Base-by-base conservation (phyloP, 208 protist species). In the Trypanosomatidae sp. region DNA sequence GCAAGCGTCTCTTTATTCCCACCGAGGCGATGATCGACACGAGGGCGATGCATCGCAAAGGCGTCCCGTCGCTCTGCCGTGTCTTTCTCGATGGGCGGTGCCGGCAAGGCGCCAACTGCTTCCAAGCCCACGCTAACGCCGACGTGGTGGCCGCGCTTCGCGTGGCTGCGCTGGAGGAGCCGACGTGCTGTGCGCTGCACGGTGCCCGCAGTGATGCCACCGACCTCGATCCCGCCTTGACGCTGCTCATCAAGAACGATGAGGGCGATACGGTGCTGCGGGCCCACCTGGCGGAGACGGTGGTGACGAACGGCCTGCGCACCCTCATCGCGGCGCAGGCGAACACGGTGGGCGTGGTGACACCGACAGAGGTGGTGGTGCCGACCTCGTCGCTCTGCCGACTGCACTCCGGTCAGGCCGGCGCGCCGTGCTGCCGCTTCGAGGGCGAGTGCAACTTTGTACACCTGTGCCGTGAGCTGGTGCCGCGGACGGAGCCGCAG, bases 381-480 rank as follows among this genome's bases (percentile, higher is more conserved):
- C 82, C 88, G 39, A 62, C 87, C 4, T 77, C 76, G 25, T 85
- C 86, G 8, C 81, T 96, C 36, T 96, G 91, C 65, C 87, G 88
- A 3, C 81, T 92, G 28, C 92, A 96, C 56, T 74, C 68, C 50
- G 77, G 84, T 3, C 58, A 70, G 9, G 79, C 72, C n/a, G 85
- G 87, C 0, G 49, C 69, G 39, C 80, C 79, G 56, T 94, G 91
- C 74, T 96, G 91, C 70, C 89, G 91, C 43, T 96, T 94, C 62
- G 87, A 84, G 52, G 74, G 77, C 17, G 84, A 92, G 33, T 96
- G 91, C 79, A 91, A 89, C 44, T 96, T 94, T 73, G 82, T 96
- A 33, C 91, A 96, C 80, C 22, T 96, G 30, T 96, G 91, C 68
- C 81, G 86, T 17, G 74, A 88, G 28, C 30, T 86, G 0, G 44